Percentiles rank a stretch among this genome's conserved stretches.
These are phyloP conservation scores for Botrytis elliptica DNA, from an alignment of 2,329 filamentous ascomycete genomes.

Conservation along the genomic window DNA sequence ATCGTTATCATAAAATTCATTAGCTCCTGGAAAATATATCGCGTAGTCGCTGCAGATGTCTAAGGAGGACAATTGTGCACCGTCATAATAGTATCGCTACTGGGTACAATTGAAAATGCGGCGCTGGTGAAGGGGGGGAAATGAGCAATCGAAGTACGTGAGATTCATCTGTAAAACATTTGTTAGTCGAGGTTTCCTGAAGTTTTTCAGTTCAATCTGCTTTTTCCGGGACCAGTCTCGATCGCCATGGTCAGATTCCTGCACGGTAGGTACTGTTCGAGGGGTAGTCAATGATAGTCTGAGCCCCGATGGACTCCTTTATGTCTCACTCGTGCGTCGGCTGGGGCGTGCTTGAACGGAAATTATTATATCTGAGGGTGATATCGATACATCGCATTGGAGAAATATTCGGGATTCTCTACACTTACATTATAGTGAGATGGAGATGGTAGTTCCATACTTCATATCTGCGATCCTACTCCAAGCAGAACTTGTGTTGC, in stretches of 20 bases:
- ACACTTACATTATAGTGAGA: slow-evolving; percentile 9
- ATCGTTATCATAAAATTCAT: not conserved
- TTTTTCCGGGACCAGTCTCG: not conserved
- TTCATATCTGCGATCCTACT: not conserved
- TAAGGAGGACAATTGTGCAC: not conserved
- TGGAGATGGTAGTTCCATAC: not conserved
- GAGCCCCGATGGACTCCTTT: not conserved
- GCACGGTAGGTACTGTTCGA: not conserved
- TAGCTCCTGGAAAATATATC: too few relatives aligned
- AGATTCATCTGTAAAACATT: not conserved
- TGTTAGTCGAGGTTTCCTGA: too few relatives aligned
- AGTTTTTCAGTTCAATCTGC: not conserved
- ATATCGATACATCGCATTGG: not conserved
- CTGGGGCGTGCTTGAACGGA: not conserved
- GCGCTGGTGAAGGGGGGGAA: not conserved
- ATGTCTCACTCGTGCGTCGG: not conserved
- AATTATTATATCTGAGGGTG: not conserved
- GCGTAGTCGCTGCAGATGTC: not conserved
- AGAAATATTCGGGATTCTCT: not conserved
- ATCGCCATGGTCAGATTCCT: not conserved
- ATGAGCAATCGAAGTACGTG: not conserved
- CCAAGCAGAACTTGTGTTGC: slow-evolving; percentile 10
- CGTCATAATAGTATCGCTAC: not conserved
- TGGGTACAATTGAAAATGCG: not conserved
- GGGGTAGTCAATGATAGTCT: not conserved